Base-by-base conservation (phyloP, 345 rosid genomes). In the Brassica juncea region DNA sequence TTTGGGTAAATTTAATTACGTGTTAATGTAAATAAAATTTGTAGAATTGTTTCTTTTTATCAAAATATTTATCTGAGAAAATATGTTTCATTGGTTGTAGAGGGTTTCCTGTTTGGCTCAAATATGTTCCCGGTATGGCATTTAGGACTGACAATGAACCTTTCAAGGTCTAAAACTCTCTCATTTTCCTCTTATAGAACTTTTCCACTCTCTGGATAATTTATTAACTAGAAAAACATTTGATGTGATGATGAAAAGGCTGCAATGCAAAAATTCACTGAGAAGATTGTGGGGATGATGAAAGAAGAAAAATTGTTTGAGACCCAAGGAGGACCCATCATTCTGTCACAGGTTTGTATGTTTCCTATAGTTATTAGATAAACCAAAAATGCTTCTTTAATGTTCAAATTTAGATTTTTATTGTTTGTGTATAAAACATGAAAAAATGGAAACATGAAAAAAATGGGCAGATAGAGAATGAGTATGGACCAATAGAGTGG, bases 261-360 rank as follows among this genome's bases (percentile, higher is more conserved):
- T 92, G 90, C 88, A 81, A 92, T 92, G 94, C 86, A 82, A 73
- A 85, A 82, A 58, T 92, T 92, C 79, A 88, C 93, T 27, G 82
- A 85, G 65, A 92, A 88, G 79, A 90, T 92, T n/a, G 97, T 92
- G 55, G 84, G 85, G 67, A 87, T 88, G 91, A 90, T 92, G 93
- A 90, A 92, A 81, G 85, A 81, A 70, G 94, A 88, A 72, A 84
- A 78, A 54, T 63, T 92, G 73, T 92, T 86, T 76, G 83, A 86
- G 82, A 88, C 93, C 49, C 93, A 92, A 88, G 97, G 97, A 70
- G 97, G 94, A 25, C 94, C 97, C 12, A 92, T 92, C 71, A 92
- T 90, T 68, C 87, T 92, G n/a, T 90, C 97, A 71, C 97, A 92
- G 88, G 97, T 91, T 63, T 70, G 71, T 70, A 34, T 34, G 61